Evolutionary conservation across 768 basidiomycete species (phyloP).

Genomic region (Amanita rimosa): DNA sequence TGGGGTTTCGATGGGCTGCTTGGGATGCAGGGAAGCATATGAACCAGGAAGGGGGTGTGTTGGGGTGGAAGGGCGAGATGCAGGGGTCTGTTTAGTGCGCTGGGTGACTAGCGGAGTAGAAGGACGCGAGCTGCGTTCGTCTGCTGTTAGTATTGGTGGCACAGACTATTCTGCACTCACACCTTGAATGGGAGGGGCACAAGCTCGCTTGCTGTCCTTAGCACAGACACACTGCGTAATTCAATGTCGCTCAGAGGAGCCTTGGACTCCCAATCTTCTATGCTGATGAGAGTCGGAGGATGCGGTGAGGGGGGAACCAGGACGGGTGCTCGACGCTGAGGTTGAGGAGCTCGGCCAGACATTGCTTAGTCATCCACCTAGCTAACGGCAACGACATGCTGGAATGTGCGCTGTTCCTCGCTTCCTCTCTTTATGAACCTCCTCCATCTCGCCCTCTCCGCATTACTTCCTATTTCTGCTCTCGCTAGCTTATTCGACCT

Average conservation of each 20-base stretch:
- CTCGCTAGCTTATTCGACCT: conserved; percentile 22
- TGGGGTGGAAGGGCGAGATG: conserved; percentile 4
- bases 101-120: conserved; percentile 22
- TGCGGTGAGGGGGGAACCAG: conserved; percentile 9
- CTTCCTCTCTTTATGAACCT: not conserved
- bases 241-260: conserved; percentile 68
- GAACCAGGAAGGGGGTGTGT: conserved; percentile 7
- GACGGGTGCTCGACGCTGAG: conserved; percentile 1
- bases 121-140: conserved; percentile 24
- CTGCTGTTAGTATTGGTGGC: conserved; percentile 2
- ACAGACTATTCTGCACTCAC: conserved; percentile 7
- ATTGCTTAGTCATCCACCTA: not conserved
- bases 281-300: conserved; percentile 30
- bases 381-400: too few species aligned
- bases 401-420: too few species aligned
- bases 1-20: conserved; percentile 73
- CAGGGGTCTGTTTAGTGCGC: conserved; percentile 4
- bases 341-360: not conserved
- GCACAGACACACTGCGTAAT: conserved; percentile 45
- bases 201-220: conserved; percentile 53
- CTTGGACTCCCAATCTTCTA: conserved; percentile 90
- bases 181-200: conserved; percentile 72
- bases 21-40: conserved; percentile 48
- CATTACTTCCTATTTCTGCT: not conserved
- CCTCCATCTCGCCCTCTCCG: not conserved